Evolutionary conservation across 2,329 filamentous ascomycete species (phyloP).

Genomic region (Hawksworthiomyces lignivorus): DNA sequence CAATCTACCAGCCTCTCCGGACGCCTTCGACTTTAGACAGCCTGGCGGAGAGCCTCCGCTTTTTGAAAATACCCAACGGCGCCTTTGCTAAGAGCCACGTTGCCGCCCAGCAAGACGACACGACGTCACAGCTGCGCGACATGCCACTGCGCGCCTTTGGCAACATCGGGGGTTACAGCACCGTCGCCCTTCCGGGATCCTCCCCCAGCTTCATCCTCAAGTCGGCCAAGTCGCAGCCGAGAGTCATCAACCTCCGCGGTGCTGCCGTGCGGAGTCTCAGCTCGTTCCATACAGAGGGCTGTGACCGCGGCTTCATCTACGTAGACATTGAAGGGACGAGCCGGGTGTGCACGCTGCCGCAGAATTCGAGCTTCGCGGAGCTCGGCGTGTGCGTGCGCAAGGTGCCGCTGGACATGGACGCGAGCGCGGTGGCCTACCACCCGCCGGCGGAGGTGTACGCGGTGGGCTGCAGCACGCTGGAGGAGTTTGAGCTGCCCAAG

Average conservation of each 20-base stretch:
- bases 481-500: constrained; percentile 75
- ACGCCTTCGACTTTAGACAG: constrained; percentile 18
- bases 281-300: constrained; percentile 67
- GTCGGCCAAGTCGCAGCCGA: constrained; percentile 68
- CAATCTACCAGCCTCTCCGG: constrained; percentile 76
- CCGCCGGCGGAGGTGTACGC: constrained; percentile 67
- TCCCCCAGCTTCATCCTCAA: constrained; percentile 79
- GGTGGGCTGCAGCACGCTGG: constrained; percentile 58
- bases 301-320: constrained; percentile 77
- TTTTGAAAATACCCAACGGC: constrained; percentile 5
- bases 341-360: constrained; percentile 64
- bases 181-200: constrained; percentile 73
- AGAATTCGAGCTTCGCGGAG: constrained; percentile 52
- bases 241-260: constrained; percentile 65
- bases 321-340: constrained; percentile 65
- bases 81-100: constrained; percentile 53
- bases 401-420: constrained; percentile 60
- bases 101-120: constrained; percentile 34
- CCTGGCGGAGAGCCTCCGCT: constrained; percentile 1
- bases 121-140: constrained; percentile 31
- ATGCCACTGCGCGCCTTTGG: constrained; percentile 49
- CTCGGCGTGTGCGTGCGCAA: constrained; percentile 70
- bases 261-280: constrained; percentile 63
- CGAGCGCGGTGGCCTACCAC: constrained; percentile 70
- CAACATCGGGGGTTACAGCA: constrained; percentile 69